phyloP scores from a whole-genome alignment of 2,329 filamentous ascomycete species.

The Aspergillus bombycis region DNA sequence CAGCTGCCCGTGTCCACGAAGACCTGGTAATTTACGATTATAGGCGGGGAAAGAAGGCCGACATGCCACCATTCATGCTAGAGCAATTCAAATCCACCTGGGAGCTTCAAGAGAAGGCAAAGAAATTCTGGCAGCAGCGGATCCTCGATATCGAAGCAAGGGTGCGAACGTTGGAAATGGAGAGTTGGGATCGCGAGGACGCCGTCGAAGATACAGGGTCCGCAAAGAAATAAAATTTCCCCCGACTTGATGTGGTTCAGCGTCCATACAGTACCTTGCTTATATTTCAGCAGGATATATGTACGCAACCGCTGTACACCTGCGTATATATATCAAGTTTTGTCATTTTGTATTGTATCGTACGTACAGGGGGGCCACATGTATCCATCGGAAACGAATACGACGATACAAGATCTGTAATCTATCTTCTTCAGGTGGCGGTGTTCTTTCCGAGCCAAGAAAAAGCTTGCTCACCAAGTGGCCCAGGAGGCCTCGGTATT shows the following conservation, averaged over 20 bases:
- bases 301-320: background rate
- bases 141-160: conserved; percentile 61
- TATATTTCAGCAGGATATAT: background rate
- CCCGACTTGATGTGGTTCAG: background rate
- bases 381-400: background rate
- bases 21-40: conserved; percentile 83
- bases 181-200: conserved; percentile 72
- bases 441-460: conserved; percentile 17
- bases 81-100: conserved; percentile 63
- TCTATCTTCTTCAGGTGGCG: conserved; percentile 11
- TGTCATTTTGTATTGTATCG: background rate
- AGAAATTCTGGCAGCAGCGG: conserved; percentile 53
- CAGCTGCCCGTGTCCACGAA: conserved; percentile 74
- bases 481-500: conserved; percentile 7
- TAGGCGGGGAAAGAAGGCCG: conserved; percentile 56
- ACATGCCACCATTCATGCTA: conserved; percentile 63
- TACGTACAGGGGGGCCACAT: background rate
- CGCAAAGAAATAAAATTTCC: conserved; percentile 26
- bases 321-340: background rate
- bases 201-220: conserved; percentile 71
- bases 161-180: conserved; percentile 67
- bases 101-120: conserved; percentile 64
- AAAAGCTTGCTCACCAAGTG: conserved; percentile 18
- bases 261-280: background rate
- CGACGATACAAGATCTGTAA: background rate